Evolutionary conservation across 345 rosid genomes (phyloP).

Genomic region (Citrus australasica): DNA sequence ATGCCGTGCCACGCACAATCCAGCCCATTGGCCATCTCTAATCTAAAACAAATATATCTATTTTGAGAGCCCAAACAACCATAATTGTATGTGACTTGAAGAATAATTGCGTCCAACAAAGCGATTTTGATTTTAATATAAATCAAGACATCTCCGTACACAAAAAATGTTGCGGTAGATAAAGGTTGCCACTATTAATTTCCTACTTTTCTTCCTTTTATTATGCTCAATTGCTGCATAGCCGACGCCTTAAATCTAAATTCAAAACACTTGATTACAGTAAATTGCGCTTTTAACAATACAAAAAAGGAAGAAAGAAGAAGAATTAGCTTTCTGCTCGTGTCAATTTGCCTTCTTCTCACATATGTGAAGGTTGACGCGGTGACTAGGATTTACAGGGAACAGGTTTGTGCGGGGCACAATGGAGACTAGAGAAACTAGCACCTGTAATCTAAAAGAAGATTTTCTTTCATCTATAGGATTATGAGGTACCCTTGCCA

Average conservation of each 20-base stretch:
- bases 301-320: neutral
- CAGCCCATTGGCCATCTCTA: too few species aligned
- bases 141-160: too few species aligned
- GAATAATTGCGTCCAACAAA: too few species aligned
- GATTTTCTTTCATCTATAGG: neutral
- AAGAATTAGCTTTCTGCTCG: too few species aligned
- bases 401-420: neutral
- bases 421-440: neutral
- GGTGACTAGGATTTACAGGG: neutral
- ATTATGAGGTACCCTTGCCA: neutral
- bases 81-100: too few species aligned
- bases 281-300: neutral
- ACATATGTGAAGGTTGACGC: neutral
- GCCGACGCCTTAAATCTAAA: neutral
- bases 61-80: too few species aligned
- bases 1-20: fast-evolving
- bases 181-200: too few species aligned
- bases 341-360: neutral
- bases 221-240: neutral
- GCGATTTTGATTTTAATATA: too few species aligned
- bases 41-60: too few species aligned
- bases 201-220: neutral
- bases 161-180: neutral
- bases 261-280: neutral
- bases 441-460: neutral